Conservation (phyloP, 768 basidiomycete genomes). For the Rhodotorula diobovata region DNA sequence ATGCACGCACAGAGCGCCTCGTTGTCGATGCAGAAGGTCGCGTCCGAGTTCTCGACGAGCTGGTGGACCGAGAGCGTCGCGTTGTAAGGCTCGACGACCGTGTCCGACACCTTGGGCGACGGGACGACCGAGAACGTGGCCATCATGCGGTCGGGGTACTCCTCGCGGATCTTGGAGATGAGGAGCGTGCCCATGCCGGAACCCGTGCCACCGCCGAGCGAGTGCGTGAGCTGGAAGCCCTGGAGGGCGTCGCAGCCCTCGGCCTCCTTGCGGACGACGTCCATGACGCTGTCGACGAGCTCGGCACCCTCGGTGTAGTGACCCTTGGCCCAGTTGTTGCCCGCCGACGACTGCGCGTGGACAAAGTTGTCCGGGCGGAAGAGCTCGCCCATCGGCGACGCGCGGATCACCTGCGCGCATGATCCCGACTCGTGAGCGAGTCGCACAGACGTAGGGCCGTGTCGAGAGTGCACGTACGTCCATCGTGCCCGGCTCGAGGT, state of each 20-base stretch:
- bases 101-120: conserved; percentile 68
- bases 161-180: conserved; percentile 97
- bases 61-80: conserved; percentile 98
- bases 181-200: conserved; percentile 99
- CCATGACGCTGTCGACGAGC: conserved; percentile 93
- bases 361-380: conserved; percentile 85
- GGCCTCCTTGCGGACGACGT: conserved; percentile 98
- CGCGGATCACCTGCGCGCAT: conserved; percentile 42
- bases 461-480: conserved; percentile 49
- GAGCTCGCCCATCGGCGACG: conserved; percentile 57
- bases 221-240: conserved; percentile 99
- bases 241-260: conserved; percentile 96
- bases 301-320: conserved; percentile 90
- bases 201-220: conserved; percentile 94
- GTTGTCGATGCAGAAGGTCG: conserved; percentile 99
- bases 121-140: conserved; percentile 99
- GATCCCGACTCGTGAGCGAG: conserved; percentile 19
- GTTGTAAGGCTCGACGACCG: conserved; percentile 99
- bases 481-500: conserved; percentile 84
- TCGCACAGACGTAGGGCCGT: fast-evolving
- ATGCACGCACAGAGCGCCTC: conserved; percentile 63
- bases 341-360: conserved; percentile 59
- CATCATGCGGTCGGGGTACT: conserved; percentile 99
- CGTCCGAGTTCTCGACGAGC: conserved; percentile 98
- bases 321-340: conserved; percentile 99